phyloP scores from a whole-genome alignment of 78 protist genomes.

The Anaeramoeba flamelloides region DNA sequence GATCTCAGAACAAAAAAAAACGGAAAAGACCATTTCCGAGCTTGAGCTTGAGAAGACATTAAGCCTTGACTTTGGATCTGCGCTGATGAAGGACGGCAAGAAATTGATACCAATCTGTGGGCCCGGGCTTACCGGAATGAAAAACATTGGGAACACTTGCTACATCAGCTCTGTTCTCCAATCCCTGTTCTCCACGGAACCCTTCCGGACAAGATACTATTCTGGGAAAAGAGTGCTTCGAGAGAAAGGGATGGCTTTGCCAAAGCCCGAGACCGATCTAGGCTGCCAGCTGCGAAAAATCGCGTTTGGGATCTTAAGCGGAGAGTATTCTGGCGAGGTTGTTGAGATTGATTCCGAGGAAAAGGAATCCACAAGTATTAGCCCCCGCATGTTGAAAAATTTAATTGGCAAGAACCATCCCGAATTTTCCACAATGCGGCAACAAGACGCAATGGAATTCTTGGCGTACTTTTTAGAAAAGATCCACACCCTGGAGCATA shows the following conservation, averaged over 20 bases:
- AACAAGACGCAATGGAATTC: slow-evolving; percentile 76
- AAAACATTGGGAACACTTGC: slow-evolving; percentile 81
- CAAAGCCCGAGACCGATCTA: background rate
- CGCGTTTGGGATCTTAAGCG: slow-evolving; percentile 41
- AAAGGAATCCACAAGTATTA: slow-evolving; percentile 14
- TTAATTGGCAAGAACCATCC: slow-evolving; percentile 47
- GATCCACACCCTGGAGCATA: slow-evolving; percentile 12
- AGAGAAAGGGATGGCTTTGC: background rate
- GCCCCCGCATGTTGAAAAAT: slow-evolving; percentile 59
- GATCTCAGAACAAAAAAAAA: slow-evolving; percentile 36
- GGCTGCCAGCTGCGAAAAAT: slow-evolving; percentile 45
- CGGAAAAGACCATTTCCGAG: slow-evolving; percentile 72
- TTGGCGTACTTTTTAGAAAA: slow-evolving; percentile 31
- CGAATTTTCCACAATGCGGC: slow-evolving; percentile 49
- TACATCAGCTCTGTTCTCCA: slow-evolving; percentile 67
- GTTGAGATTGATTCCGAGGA: background rate
- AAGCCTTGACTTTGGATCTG: slow-evolving; percentile 36
- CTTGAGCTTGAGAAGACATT: slow-evolving; percentile 57
- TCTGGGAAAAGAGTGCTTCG: background rate
- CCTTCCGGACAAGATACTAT: slow-evolving; percentile 12
- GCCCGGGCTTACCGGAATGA: slow-evolving; percentile 72
- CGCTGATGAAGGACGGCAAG: slow-evolving; percentile 49
- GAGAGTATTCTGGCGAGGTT: slow-evolving; percentile 29
- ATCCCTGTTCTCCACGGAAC: slow-evolving; percentile 30
- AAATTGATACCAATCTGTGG: slow-evolving; percentile 48